Percentiles rank a stretch among this genome's conserved stretches.
Evolutionary conservation across 2,329 filamentous ascomycete species (phyloP).

Genomic region (Dactylellina haptotyla): DNA sequence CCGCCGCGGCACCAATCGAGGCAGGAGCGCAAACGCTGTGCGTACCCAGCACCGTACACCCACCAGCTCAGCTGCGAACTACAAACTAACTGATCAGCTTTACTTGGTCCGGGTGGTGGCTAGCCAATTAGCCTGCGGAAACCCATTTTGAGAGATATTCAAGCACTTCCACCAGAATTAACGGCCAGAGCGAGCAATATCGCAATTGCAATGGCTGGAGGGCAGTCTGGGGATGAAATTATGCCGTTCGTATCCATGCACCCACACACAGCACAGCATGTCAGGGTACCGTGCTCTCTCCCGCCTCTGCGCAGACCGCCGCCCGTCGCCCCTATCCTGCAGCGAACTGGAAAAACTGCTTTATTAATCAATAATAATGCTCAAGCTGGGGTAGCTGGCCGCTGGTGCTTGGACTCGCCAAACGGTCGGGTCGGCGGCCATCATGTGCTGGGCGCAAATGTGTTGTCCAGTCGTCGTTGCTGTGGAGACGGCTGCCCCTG

Average conservation of each 20-base stretch:
- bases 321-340: background rate
- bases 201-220: too few species aligned
- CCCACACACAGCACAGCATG: background rate
- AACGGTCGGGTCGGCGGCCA: slow-evolving; percentile 35
- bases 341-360: background rate
- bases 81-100: too few species aligned
- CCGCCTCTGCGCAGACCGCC: background rate
- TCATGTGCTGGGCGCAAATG: slow-evolving; percentile 32
- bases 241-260: background rate
- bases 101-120: too few species aligned
- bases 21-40: background rate
- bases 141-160: background rate
- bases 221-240: too few species aligned
- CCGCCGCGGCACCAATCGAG: background rate
- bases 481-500: slow-evolving; percentile 28
- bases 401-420: slow-evolving; percentile 8
- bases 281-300: background rate
- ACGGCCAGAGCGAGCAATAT: too few species aligned
- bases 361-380: background rate
- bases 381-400: slow-evolving; percentile 11
- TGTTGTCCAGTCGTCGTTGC: slow-evolving; percentile 49
- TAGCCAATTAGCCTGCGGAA: background rate
- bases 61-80: too few species aligned
- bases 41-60: too few species aligned
- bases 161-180: too few species aligned